These are phyloP conservation scores for Rhizopogon vesiculosus DNA, from an alignment of 768 basidiomycete genomes.

Conservation along the genomic window DNA sequence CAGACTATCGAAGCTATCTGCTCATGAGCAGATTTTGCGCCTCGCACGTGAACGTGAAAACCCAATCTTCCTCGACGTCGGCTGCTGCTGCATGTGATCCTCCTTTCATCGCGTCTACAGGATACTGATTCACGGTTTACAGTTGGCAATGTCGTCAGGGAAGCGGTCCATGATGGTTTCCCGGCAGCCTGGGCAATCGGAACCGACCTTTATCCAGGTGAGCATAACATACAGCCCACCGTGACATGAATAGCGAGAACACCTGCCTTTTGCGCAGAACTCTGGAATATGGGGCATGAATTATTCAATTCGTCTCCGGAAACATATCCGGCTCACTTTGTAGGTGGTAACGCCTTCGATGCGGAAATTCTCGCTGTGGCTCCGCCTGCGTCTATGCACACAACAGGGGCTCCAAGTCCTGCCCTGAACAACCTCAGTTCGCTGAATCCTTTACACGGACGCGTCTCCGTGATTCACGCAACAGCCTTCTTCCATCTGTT, in stretches of 20 bases:
- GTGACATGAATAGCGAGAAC: neutral
- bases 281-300: conserved; percentile 55
- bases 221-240: neutral
- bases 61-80: conserved; percentile 36
- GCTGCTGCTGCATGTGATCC: conserved; percentile 30
- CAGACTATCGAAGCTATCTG: neutral
- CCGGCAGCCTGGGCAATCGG: conserved; percentile 28
- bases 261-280: conserved; percentile 32
- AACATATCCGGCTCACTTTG: conserved; percentile 47
- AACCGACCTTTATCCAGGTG: conserved; percentile 31
- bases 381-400: conserved; percentile 19
- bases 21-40: conserved; percentile 18
- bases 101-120: neutral
- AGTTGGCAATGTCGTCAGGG: conserved; percentile 35
- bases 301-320: conserved; percentile 50
- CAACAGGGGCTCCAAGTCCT: conserved; percentile 14
- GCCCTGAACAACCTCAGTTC: conserved; percentile 30
- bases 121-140: neutral
- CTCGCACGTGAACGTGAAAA: conserved; percentile 26
- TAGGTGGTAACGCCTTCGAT: conserved; percentile 51
- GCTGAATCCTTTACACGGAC: conserved; percentile 39
- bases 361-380: conserved; percentile 31
- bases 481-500: conserved; percentile 48
- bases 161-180: conserved; percentile 32
- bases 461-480: conserved; percentile 43